Base-by-base conservation (phyloP, 2,329 filamentous ascomycete genomes). In the Geosmithia putterillii region DNA sequence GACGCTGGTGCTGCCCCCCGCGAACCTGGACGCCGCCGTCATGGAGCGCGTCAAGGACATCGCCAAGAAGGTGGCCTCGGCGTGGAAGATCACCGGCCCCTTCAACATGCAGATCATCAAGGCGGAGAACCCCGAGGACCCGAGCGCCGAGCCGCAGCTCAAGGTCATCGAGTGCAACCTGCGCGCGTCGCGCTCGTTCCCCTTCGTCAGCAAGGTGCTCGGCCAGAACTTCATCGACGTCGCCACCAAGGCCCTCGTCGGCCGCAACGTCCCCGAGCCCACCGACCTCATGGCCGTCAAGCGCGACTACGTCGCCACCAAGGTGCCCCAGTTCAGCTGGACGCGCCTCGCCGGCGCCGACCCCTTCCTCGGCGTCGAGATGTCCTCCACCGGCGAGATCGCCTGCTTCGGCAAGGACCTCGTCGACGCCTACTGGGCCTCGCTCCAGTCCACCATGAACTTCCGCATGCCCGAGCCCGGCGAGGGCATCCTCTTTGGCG, bases 31-130 rank as follows among this genome's bases (percentile, higher is more conserved):
- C 50, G 71, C 83, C 53, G 67, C 65, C 45, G 84, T 83, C 51
- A 84, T 95, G 76, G 78, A 76, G 51, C 86, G 92, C 47, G 78
- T 95, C 58, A 96, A 95, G 79, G 86, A 86, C 53, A 96, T 98
- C 54, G 90, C 92, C 15, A 67, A 89, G 64, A 96, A 95, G 76
- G 89, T 98, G 42, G 92, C 92, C 51, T 85, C 92, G 67, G 92
- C 92, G 40, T 95, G 90, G 87, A 88, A 76, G 58, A 96, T 96
- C 63, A 96, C 88, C 18, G 92, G 92, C 44, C 92, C 92, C 46
- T 98, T 96, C 79, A 98, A 98, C 76, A 96, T 98, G 90, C 92
- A 98, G 62, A 94, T 98, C 66, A 96, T 98, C 76, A 94, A 94
- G 71, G 87, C 85, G 32, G 74, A 86, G 12, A 71, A 83, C 56